phyloP scores from a whole-genome alignment of 192 early-diverging fungal genomes.

The Coemansia sp. region DNA sequence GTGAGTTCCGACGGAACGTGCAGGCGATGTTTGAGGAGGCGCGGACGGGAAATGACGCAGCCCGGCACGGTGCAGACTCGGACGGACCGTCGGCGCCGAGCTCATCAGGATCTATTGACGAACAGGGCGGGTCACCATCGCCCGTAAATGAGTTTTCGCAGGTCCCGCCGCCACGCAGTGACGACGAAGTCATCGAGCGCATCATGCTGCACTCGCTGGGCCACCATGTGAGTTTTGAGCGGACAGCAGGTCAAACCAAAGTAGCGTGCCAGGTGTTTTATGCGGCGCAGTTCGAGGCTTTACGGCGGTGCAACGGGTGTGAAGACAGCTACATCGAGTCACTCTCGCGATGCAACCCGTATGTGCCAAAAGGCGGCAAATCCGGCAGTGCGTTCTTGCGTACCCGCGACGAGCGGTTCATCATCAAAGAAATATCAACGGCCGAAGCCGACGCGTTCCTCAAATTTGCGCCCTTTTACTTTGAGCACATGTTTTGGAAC shows the following conservation, averaged over 20 bases:
- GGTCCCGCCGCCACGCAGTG: constrained; percentile 2
- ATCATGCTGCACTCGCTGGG: constrained; percentile 36
- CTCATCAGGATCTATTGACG: background rate
- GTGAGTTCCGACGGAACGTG: constrained; percentile 40
- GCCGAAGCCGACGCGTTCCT: constrained; percentile 84
- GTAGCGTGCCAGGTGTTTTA: constrained; percentile 90
- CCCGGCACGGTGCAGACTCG: constrained; percentile 4
- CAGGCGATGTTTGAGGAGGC: constrained; percentile 38
- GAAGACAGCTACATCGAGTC: constrained; percentile 83
- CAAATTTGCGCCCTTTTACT: constrained; percentile 89
- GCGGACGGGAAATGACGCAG: constrained; percentile 10
- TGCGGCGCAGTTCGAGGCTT: constrained; percentile 88
- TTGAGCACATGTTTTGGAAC: constrained; percentile 67
- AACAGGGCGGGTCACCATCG: constrained; percentile 2
- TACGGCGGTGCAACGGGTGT: constrained; percentile 80
- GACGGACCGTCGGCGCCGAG: background rate
- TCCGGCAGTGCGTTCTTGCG: constrained; percentile 89
- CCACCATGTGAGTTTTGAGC: constrained; percentile 55
- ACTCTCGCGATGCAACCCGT: constrained; percentile 81
- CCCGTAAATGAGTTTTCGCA: constrained; percentile 36
- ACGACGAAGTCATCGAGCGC: constrained; percentile 28
- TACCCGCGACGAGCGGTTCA: constrained; percentile 86
- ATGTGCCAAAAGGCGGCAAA: constrained; percentile 85
- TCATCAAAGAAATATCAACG: constrained; percentile 86
- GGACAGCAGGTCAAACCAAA: constrained; percentile 72